These are phyloP conservation scores for Sicyos edulis DNA, from an alignment of 306 rosid genomes.

Conservation along the genomic window DNA sequence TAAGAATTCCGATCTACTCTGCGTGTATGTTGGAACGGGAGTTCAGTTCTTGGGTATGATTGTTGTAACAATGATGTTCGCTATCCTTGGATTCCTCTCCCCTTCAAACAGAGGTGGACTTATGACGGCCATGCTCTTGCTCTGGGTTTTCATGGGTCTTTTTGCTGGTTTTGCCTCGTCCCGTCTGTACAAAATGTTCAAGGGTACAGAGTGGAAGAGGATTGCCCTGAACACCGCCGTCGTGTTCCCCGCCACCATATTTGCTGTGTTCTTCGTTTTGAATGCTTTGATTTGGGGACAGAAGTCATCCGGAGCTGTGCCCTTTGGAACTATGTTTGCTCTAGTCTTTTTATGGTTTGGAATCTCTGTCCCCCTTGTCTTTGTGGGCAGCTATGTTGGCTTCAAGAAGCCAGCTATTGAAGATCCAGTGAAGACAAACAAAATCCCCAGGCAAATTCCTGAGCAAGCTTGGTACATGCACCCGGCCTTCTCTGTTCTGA, in stretches of 20 bases:
- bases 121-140: constrained; percentile 97
- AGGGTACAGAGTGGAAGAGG: constrained; percentile 92
- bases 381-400: constrained; percentile 86
- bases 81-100: constrained; percentile 91
- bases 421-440: constrained; percentile 93
- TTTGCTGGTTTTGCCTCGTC: constrained; percentile 85
- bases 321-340: constrained; percentile 97
- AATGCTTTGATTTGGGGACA: constrained; percentile 91
- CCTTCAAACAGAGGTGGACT: constrained; percentile 97
- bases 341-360: constrained; percentile 93
- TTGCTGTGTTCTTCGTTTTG: constrained; percentile 61
- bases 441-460: constrained; percentile 97
- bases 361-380: constrained; percentile 92
- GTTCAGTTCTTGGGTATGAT: constrained; percentile 92
- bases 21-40: constrained; percentile 92
- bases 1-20: constrained; percentile 65
- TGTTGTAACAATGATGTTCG: constrained; percentile 87
- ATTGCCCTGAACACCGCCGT: constrained; percentile 73
- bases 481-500: constrained; percentile 74
- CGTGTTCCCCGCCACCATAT: constrained; percentile 70
- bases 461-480: constrained; percentile 99
- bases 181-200: constrained; percentile 84
- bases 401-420: constrained; percentile 96
- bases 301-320: constrained; percentile 98
- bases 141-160: constrained; percentile 95